phyloP scores from a whole-genome alignment of 331 rosid genomes.

The Prunus yedoensis region DNA sequence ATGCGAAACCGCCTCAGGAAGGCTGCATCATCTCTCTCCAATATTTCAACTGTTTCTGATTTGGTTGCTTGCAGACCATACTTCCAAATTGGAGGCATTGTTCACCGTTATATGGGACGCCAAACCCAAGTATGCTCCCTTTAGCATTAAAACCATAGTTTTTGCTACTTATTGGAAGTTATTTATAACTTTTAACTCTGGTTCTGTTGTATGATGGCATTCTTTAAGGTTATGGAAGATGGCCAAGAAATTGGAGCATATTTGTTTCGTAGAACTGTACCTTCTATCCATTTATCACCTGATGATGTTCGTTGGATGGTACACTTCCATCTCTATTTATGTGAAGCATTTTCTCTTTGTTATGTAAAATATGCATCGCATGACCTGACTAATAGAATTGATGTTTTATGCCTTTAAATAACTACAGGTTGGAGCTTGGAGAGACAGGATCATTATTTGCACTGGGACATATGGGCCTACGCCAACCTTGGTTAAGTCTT shows the following conservation, averaged over 20 bases:
- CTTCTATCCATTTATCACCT: constrained; percentile 82
- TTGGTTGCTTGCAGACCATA: constrained; percentile 74
- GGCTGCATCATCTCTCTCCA: constrained; percentile 64
- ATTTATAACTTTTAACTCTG: constrained; percentile 13
- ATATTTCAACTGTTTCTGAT: constrained; percentile 75
- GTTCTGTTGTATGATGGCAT: constrained; percentile 18
- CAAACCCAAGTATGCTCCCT: constrained; percentile 72
- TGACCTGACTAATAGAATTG: constrained; percentile 4
- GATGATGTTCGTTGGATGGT: constrained; percentile 97
- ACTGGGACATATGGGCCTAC: constrained; percentile 84
- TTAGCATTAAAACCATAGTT: constrained; percentile 15
- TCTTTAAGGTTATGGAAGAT: constrained; percentile 80
- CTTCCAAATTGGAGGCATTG: constrained; percentile 89
- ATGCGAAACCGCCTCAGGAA: constrained; percentile 58
- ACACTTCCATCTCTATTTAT: constrained; percentile 22
- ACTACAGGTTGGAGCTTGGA: constrained; percentile 95
- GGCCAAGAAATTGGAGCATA: constrained; percentile 88
- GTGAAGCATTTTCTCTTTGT: not conserved
- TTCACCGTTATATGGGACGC: constrained; percentile 96
- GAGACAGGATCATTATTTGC: constrained; percentile 90
- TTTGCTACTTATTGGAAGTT: constrained; percentile 10
- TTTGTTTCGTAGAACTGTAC: constrained; percentile 96
- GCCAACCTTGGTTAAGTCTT: constrained; percentile 69
- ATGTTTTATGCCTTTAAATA: constrained; percentile 20
- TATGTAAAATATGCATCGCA: not conserved